These are phyloP conservation scores for Monsonia emarginata DNA, from an alignment of 441 rosid species.

Conservation along the genomic window DNA sequence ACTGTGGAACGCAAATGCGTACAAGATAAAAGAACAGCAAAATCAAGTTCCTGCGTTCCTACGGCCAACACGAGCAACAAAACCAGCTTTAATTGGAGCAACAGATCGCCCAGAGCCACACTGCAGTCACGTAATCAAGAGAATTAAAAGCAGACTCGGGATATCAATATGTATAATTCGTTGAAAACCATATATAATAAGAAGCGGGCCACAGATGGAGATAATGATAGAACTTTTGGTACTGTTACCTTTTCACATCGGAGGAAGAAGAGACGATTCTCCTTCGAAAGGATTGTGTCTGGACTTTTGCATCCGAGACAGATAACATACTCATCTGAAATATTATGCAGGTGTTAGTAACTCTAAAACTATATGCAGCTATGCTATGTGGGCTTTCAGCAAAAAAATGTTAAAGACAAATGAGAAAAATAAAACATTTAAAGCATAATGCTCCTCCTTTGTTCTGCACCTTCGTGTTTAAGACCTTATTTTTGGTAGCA, in stretches of 20 bases:
- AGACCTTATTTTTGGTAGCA: too few species aligned
- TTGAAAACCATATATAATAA: too few species aligned
- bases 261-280: constrained; percentile 62
- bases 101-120: constrained; percentile 92
- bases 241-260: constrained; percentile 63
- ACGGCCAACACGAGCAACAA: constrained; percentile 78
- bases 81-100: constrained; percentile 70
- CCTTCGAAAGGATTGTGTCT: constrained; percentile 59
- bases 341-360: too few species aligned
- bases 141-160: not conserved
- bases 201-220: too few species aligned
- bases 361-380: too few species aligned
- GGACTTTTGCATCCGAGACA: constrained; percentile 84
- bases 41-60: constrained; percentile 51
- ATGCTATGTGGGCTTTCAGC: too few species aligned
- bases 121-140: constrained; percentile 30
- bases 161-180: not conserved
- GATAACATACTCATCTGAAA: constrained; percentile 64
- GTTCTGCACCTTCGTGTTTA: too few species aligned
- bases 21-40: not conserved
- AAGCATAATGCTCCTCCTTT: too few species aligned
- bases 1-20: not conserved
- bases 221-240: too few species aligned
- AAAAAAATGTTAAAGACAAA: too few species aligned
- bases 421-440: too few species aligned